Evolutionary conservation across 805 yeast species (phyloP).

Genomic region (Wickerhamomyces strasburgensis): DNA sequence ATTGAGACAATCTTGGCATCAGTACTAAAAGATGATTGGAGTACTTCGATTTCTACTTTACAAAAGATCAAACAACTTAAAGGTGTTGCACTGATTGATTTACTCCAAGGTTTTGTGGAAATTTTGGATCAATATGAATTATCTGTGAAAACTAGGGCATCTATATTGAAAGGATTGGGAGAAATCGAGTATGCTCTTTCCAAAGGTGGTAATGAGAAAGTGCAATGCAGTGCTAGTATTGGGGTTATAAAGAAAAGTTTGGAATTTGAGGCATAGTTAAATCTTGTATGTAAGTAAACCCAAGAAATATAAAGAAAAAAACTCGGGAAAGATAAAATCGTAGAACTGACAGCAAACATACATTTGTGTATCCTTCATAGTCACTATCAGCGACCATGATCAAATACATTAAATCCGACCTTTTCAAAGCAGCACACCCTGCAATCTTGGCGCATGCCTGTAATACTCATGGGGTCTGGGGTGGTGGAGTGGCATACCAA

Average conservation of each 20-base stretch:
- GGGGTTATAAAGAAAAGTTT: conserved; percentile 66
- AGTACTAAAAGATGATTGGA: conserved; percentile 84
- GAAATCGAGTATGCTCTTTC: conserved; percentile 90
- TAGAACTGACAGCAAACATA: conserved; percentile 1
- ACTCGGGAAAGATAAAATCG: background rate
- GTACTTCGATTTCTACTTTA: conserved; percentile 64
- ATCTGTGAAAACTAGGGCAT: conserved; percentile 54
- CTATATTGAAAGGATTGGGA: conserved; percentile 64
- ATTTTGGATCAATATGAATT: conserved; percentile 67
- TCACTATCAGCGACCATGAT: conserved; percentile 11
- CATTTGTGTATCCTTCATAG: too few relatives aligned
- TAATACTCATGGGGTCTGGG: conserved; percentile 77
- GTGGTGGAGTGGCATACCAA: conserved; percentile 72
- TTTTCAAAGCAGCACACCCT: conserved; percentile 37
- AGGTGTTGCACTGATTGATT: conserved; percentile 88
- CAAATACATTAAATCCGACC: conserved; percentile 51
- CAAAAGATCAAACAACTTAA: conserved; percentile 59
- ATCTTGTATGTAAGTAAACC: too few relatives aligned
- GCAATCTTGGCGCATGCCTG: conserved; percentile 72
- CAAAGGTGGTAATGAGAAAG: conserved; percentile 86
- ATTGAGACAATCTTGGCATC: conserved; percentile 71
- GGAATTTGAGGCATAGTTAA: conserved; percentile 30
- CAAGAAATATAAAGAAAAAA: background rate
- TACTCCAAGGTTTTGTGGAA: conserved; percentile 70
- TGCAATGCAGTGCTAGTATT: conserved; percentile 85